Conservation (phyloP, 1,284 basidiomycete genomes). For the Schizopora paradoxa region DNA sequence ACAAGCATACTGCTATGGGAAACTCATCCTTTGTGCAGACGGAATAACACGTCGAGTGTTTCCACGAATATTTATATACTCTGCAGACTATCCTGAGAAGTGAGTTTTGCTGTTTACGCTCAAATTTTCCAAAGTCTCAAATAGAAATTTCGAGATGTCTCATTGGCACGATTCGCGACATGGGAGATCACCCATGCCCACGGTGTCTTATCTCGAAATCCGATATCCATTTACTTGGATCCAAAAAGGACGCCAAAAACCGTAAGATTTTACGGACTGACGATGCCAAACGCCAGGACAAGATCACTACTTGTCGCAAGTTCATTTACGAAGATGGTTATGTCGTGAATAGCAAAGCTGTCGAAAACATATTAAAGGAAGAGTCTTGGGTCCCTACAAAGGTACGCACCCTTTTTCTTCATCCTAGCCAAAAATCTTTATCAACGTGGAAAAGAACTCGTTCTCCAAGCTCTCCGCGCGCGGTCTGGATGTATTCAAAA, state of each 20-base stretch:
- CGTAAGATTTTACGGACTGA: conserved; percentile 13
- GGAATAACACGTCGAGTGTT: conserved; percentile 20
- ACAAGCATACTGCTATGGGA: conserved; percentile 21
- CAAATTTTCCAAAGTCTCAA: background rate
- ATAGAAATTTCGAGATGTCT: background rate
- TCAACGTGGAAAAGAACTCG: too few species aligned
- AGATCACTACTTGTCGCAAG: conserved; percentile 14
- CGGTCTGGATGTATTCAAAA: conserved; percentile 19
- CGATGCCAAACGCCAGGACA: background rate
- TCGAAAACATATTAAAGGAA: conserved; percentile 12
- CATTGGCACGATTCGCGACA: conserved; percentile 15
- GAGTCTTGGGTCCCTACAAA: conserved; percentile 17
- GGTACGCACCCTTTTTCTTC: conserved; percentile 6
- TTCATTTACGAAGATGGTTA: conserved; percentile 23
- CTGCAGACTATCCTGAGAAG: conserved; percentile 29
- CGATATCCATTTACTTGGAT: conserved; percentile 19
- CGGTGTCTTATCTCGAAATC: conserved; percentile 13
- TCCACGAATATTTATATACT: conserved; percentile 24
- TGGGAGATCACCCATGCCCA: conserved; percentile 16
- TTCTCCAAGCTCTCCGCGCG: conserved; percentile 17
- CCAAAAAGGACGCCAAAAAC: conserved; percentile 12
- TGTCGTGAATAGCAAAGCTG: conserved; percentile 16
- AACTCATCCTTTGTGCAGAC: conserved; percentile 20
- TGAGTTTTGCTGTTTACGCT: conserved; percentile 12
- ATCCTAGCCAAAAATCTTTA: too few species aligned